These are phyloP conservation scores for Solanum neorickii DNA, from an alignment of 257 asterid genomes.

Conservation along the genomic window DNA sequence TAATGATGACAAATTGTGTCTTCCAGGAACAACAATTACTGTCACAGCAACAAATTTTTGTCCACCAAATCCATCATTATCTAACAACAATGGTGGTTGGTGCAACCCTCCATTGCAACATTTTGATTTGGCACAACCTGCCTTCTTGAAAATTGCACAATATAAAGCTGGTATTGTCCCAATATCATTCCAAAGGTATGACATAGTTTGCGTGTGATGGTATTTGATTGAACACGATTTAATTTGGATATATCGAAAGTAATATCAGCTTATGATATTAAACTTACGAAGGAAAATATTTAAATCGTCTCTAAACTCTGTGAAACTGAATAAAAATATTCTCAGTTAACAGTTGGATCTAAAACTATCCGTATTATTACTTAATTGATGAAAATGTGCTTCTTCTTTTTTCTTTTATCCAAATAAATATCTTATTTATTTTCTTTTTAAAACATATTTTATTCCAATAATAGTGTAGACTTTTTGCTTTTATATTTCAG, in stretches of 20 bases:
- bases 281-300: no score
- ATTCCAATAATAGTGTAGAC: background rate
- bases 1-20: conserved; percentile 37
- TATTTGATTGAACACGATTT: background rate
- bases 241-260: background rate
- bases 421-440: no score
- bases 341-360: no score
- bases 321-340: no score
- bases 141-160: conserved; percentile 66
- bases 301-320: no score
- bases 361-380: no score
- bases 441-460: no score
- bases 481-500: no score
- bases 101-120: conserved; percentile 91
- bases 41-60: conserved; percentile 91
- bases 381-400: no score
- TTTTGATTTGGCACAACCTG: conserved; percentile 79
- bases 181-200: conserved; percentile 49
- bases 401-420: no score
- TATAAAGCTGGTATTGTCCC: conserved; percentile 85
- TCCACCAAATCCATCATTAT: conserved; percentile 69
- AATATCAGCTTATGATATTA: no score
- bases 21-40: conserved; percentile 40
- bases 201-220: background rate
- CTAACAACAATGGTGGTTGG: conserved; percentile 85